Percentiles rank a stretch among this genome's conserved stretches.
Conservation (phyloP, 2,329 filamentous ascomycete species). For the Fusarium pseudograminearum region DNA sequence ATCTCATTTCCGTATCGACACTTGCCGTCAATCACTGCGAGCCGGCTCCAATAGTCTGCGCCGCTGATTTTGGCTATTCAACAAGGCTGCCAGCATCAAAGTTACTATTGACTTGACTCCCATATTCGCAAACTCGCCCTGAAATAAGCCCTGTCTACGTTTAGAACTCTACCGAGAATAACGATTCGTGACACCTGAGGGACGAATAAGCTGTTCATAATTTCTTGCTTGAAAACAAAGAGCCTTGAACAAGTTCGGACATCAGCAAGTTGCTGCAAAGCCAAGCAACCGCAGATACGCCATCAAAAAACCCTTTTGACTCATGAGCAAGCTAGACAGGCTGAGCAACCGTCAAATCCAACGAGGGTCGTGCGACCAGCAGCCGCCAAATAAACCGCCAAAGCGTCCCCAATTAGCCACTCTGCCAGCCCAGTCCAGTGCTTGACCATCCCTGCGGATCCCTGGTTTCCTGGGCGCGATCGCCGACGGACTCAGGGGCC, state of each 20-base stretch:
- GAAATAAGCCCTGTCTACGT: neutral
- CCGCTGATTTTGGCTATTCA: conserved; percentile 17
- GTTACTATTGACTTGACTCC: neutral
- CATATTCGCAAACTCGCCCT: neutral
- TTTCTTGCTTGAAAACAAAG: neutral
- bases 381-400: conserved; percentile 11
- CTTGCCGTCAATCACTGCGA: conserved; percentile 20
- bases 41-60: conserved; percentile 33
- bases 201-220: conserved; percentile 15
- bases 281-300: conserved; percentile 8
- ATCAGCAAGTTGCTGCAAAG: conserved; percentile 2
- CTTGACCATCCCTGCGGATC: conserved; percentile 32
- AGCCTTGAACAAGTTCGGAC: conserved; percentile 10
- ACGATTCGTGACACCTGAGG: neutral
- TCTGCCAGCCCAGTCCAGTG: conserved; percentile 18
- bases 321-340: conserved; percentile 29
- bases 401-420: neutral
- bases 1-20: conserved; percentile 41
- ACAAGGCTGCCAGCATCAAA: conserved; percentile 28
- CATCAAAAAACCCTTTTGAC: conserved; percentile 22
- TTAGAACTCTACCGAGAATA: neutral
- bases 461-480: conserved; percentile 42
- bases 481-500: conserved; percentile 47
- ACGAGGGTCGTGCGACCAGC: neutral
- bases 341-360: conserved; percentile 21